These are phyloP conservation scores for Cystofilobasidium bisporidii DNA, from an alignment of 768 basidiomycete species.

Conservation along the genomic window DNA sequence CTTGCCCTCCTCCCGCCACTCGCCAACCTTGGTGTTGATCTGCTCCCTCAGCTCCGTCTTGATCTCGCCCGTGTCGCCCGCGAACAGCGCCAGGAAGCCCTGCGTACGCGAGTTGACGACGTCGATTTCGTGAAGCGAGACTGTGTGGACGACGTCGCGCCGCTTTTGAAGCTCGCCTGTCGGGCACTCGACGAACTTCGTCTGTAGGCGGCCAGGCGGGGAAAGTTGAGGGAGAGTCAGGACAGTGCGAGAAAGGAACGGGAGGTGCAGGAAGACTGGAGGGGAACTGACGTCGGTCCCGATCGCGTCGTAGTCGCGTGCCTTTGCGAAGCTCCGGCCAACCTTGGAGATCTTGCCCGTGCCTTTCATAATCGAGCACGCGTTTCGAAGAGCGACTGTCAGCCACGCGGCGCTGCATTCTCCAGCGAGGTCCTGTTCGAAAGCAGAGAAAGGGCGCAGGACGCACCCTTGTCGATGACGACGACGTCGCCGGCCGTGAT, in stretches of 20 bases:
- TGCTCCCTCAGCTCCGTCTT: constrained; percentile 92
- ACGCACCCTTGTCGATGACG: constrained; percentile 78
- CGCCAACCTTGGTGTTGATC: constrained; percentile 90
- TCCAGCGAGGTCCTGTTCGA: too few relatives aligned
- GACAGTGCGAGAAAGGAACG: background rate
- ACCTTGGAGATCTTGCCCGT: constrained; percentile 90
- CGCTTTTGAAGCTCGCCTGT: constrained; percentile 97
- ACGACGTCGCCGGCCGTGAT: constrained; percentile 87
- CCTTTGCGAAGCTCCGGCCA: constrained; percentile 90
- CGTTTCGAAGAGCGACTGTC: too few relatives aligned
- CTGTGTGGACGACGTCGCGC: constrained; percentile 93
- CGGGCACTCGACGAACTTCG: constrained; percentile 95
- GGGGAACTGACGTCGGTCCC: constrained; percentile 75
- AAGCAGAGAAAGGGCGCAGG: constrained; percentile 35
- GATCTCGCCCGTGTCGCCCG: constrained; percentile 97
- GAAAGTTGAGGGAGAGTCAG: background rate
- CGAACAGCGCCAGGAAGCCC: constrained; percentile 81
- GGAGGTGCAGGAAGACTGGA: background rate
- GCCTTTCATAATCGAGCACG: too few relatives aligned
- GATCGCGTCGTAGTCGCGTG: constrained; percentile 97
- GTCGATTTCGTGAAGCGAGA: constrained; percentile 96
- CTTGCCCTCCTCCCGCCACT: constrained; percentile 98
- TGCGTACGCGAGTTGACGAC: constrained; percentile 98
- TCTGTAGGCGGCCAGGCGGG: constrained; percentile 47
- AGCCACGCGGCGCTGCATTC: too few relatives aligned